A percentile compares a stretch with the other conserved stretches of the same genome.
These are phyloP conservation scores for Pyrenophora graminea DNA, from an alignment of 2,329 filamentous ascomycete species.

Conservation along the genomic window DNA sequence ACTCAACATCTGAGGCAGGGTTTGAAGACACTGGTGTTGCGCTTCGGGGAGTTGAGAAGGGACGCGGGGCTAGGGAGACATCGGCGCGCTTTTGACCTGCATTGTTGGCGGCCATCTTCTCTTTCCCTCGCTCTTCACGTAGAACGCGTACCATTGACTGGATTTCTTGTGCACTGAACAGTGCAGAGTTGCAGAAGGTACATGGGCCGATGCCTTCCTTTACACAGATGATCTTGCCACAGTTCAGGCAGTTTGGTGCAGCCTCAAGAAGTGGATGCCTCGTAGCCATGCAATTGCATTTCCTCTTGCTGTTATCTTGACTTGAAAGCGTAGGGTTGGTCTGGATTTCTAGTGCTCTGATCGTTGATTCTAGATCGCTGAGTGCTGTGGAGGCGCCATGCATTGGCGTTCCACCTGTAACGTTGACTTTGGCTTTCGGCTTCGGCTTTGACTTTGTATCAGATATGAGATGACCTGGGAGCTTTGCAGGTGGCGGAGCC, in stretches of 20 bases:
- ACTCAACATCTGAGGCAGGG: slow-evolving; percentile 45
- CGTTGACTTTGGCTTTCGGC: slow-evolving; percentile 67
- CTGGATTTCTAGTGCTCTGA: slow-evolving; percentile 85
- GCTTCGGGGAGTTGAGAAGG: slow-evolving; percentile 56
- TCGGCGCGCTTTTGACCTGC: slow-evolving; percentile 69
- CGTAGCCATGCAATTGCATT: slow-evolving; percentile 86
- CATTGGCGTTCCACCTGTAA: slow-evolving; percentile 80
- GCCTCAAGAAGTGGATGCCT: slow-evolving; percentile 87
- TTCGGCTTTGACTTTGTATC: slow-evolving; percentile 64
- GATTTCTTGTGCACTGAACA: slow-evolving; percentile 74
- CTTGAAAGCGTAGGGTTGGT: slow-evolving; percentile 76
- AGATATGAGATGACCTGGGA: slow-evolving; percentile 77
- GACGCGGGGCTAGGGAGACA: slow-evolving; percentile 62
- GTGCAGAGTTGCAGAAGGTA: slow-evolving; percentile 79
- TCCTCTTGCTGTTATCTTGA: slow-evolving; percentile 62
- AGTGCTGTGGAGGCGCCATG: slow-evolving; percentile 76
- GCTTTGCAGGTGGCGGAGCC: slow-evolving; percentile 54
- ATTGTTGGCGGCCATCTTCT: slow-evolving; percentile 83
- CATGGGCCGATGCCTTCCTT: slow-evolving; percentile 94
- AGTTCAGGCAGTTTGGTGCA: slow-evolving; percentile 88
- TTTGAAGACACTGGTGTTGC: slow-evolving; percentile 42
- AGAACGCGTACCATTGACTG: slow-evolving; percentile 85
- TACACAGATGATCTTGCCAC: slow-evolving; percentile 93
- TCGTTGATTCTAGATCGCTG: slow-evolving; percentile 73
- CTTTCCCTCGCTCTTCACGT: slow-evolving; percentile 80